These are phyloP conservation scores for Trametes meyenii DNA, from an alignment of 768 basidiomycete genomes.

Conservation along the genomic window DNA sequence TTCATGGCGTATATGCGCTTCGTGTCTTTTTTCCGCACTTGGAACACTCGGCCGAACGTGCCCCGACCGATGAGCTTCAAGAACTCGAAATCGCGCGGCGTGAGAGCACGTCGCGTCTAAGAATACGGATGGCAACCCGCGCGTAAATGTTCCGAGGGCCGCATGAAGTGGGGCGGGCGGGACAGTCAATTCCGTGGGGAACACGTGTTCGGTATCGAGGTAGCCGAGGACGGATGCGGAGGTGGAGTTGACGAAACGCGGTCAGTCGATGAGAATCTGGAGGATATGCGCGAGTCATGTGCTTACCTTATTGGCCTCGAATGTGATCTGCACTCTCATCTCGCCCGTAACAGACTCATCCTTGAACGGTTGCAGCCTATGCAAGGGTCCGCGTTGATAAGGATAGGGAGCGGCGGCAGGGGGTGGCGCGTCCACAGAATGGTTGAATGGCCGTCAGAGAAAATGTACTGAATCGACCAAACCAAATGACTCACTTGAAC, in stretches of 20 bases:
- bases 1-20: slow-evolving; percentile 99
- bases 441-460: background rate
- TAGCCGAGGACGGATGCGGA: background rate
- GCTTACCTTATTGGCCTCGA: slow-evolving; percentile 86
- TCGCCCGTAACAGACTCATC: slow-evolving; percentile 88
- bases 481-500: slow-evolving; percentile 74
- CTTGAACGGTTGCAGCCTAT: slow-evolving; percentile 73
- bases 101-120: slow-evolving; percentile 82
- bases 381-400: slow-evolving; percentile 22
- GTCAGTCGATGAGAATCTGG: slow-evolving; percentile 7
- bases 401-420: background rate
- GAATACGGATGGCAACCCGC: background rate
- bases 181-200: background rate
- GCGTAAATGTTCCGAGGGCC: background rate
- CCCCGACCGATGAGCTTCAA: slow-evolving; percentile 98
- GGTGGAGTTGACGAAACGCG: slow-evolving; percentile 3
- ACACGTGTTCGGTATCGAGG: slow-evolving; percentile 5
- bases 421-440: background rate
- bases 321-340: slow-evolving; percentile 92
- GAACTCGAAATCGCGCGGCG: slow-evolving; percentile 97
- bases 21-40: slow-evolving; percentile 97
- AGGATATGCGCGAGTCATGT: slow-evolving; percentile 11
- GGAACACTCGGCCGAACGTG: slow-evolving; percentile 98
- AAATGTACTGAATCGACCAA: background rate
- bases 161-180: background rate